Evolutionary conservation across 441 rosid genomes (phyloP).

Genomic region (Bocquillonia castaneifolia): DNA sequence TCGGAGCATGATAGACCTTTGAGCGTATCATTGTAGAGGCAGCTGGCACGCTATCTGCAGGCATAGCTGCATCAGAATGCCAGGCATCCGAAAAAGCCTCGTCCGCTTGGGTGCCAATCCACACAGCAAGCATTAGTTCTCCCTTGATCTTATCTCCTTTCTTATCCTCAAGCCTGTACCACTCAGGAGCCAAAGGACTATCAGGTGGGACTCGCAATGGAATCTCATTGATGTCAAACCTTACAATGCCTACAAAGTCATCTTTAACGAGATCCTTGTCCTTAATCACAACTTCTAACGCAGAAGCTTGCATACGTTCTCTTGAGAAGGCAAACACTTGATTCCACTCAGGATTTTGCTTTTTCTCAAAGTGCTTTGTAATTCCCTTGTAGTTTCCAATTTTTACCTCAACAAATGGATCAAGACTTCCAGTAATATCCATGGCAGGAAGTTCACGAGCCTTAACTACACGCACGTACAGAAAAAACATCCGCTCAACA

Average conservation of each 20-base stretch:
- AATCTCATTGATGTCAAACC: constrained; percentile 74
- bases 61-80: constrained; percentile 95
- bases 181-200: constrained; percentile 92
- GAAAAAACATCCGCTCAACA: constrained; percentile 85
- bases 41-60: constrained; percentile 54
- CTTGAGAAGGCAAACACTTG: constrained; percentile 92
- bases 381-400: constrained; percentile 89
- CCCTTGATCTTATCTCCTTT: constrained; percentile 85
- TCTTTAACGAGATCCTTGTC: constrained; percentile 82
- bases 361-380: constrained; percentile 78
- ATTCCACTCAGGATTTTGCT: constrained; percentile 89
- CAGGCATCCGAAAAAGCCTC: constrained; percentile 94
- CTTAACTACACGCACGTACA: constrained; percentile 84
- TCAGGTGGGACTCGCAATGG: constrained; percentile 89
- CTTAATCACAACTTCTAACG: constrained; percentile 72
- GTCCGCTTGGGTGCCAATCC: constrained; percentile 97
- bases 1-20: constrained; percentile 88
- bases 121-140: constrained; percentile 93
- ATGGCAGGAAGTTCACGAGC: constrained; percentile 90
- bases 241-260: constrained; percentile 72
- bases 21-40: constrained; percentile 60
- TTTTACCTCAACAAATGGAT: constrained; percentile 88
- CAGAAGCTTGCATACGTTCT: constrained; percentile 88
- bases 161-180: constrained; percentile 82
- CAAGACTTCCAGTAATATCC: constrained; percentile 88